Evolutionary conservation across 495 filamentous ascomycete species (phyloP).

Genomic region (Bombardia bombarda): DNA sequence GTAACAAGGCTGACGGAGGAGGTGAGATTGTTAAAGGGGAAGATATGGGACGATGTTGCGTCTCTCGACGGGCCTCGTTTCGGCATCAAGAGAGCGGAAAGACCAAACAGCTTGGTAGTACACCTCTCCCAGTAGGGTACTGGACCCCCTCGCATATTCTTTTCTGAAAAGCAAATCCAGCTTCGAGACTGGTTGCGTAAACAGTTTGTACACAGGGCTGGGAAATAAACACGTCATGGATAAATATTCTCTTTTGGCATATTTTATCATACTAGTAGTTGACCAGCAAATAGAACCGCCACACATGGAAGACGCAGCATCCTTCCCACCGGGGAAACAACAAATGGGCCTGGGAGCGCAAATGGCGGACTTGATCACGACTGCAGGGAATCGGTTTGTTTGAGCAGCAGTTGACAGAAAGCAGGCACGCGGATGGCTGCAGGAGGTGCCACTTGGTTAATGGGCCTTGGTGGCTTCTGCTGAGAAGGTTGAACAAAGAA

Average conservation of each 20-base stretch:
- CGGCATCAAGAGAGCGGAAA: conserved; percentile 2
- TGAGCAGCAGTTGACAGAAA: conserved; percentile 35
- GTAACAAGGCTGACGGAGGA: neutral
- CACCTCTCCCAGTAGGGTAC: neutral
- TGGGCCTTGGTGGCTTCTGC: conserved; percentile 22
- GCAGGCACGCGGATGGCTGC: conserved; percentile 40
- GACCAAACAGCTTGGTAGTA: conserved; percentile 1
- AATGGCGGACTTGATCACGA: conserved; percentile 29
- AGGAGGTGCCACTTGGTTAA: conserved; percentile 38
- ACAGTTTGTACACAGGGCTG: neutral
- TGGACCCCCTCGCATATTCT: neutral
- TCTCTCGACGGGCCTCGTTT: conserved; percentile 2
- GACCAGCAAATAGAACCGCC: too few species aligned
- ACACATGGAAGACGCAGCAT: conserved; percentile 38
- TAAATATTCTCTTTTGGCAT: too few species aligned
- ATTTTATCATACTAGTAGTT: too few species aligned
- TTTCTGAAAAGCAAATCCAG: neutral
- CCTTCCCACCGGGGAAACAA: conserved; percentile 29
- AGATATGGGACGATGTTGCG: conserved; percentile 1
- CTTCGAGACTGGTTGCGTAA: neutral
- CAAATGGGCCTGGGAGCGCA: conserved; percentile 44
- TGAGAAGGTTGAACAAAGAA: conserved; percentile 39
- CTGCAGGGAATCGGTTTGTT: conserved; percentile 41
- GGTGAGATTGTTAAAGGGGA: neutral
- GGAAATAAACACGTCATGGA: too few species aligned